Conservation (phyloP, 257 asterid species). For the Rehmannia glutinosa region DNA sequence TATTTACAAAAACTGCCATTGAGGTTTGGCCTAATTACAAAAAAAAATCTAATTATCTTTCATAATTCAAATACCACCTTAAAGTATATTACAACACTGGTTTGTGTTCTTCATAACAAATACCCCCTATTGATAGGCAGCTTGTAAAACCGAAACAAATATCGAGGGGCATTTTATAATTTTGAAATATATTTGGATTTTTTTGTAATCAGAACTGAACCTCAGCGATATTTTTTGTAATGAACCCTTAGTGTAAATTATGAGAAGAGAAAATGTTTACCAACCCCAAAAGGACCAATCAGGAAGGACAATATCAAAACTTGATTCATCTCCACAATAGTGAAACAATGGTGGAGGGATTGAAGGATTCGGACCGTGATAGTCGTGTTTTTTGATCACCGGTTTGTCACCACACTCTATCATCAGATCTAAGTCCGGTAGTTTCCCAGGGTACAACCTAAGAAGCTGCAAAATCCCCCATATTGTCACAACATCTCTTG, state of each 20-base stretch:
- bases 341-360: conserved; percentile 72
- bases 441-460: conserved; percentile 58
- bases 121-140: neutral
- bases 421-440: conserved; percentile 74
- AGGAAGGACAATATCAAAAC: conserved; percentile 71
- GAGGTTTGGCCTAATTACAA: too few relatives aligned
- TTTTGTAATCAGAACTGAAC: neutral
- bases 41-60: too few relatives aligned
- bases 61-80: too few relatives aligned
- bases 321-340: conserved; percentile 52
- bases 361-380: conserved; percentile 3
- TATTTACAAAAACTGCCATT: too few relatives aligned
- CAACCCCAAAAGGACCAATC: conserved; percentile 99
- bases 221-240: neutral
- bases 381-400: conserved; percentile 36
- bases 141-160: too few relatives aligned
- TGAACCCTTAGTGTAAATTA: neutral
- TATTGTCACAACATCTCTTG: conserved; percentile 72
- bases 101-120: too few relatives aligned
- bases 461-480: conserved; percentile 92
- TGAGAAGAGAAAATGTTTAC: conserved; percentile 48
- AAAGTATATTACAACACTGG: too few relatives aligned
- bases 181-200: neutral
- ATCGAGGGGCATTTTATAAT: neutral
- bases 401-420: conserved; percentile 61